Evolutionary conservation across 768 basidiomycete genomes (phyloP).

Genomic region (Hydnum rufescens): DNA sequence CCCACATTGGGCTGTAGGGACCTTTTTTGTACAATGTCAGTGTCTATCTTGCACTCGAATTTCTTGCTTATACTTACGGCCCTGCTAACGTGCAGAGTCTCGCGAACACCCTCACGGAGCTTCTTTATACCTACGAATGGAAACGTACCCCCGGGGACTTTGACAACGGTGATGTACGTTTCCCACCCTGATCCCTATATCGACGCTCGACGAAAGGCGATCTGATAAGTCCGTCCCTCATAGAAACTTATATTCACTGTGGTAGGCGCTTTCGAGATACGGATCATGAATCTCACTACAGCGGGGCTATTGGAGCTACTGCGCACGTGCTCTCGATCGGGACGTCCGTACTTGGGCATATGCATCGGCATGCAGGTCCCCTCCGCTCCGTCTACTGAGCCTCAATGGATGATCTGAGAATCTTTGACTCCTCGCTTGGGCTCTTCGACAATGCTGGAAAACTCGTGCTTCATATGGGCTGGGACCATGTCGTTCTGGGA

Average conservation of each 20-base stretch:
- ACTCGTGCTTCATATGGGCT: constrained; percentile 94
- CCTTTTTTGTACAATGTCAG: no score
- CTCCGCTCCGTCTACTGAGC: constrained; percentile 70
- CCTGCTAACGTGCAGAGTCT: no score
- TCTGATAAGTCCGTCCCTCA: neutral
- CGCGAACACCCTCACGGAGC: constrained; percentile 69
- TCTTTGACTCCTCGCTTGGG: constrained; percentile 67
- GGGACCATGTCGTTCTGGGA: constrained; percentile 57
- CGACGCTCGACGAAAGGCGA: neutral
- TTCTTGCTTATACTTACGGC: no score
- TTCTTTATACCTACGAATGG: constrained; percentile 85
- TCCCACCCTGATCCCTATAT: constrained; percentile 5
- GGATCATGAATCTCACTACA: constrained; percentile 50
- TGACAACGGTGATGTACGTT: constrained; percentile 68
- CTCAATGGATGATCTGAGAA: constrained; percentile 36
- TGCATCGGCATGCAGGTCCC: constrained; percentile 98
- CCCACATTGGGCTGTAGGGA: no score
- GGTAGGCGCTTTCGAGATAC: constrained; percentile 82
- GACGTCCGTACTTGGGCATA: constrained; percentile 90
- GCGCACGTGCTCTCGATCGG: constrained; percentile 60
- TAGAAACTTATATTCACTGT: constrained; percentile 94
- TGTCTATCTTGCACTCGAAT: no score
- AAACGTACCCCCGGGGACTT: constrained; percentile 66
- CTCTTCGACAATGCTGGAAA: constrained; percentile 50
- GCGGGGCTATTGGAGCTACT: constrained; percentile 68